A percentile compares a stretch with the other conserved stretches of the same genome.
Evolutionary conservation across 306 rosid genomes (phyloP).

Genomic region (Begonia peltatifolia): DNA sequence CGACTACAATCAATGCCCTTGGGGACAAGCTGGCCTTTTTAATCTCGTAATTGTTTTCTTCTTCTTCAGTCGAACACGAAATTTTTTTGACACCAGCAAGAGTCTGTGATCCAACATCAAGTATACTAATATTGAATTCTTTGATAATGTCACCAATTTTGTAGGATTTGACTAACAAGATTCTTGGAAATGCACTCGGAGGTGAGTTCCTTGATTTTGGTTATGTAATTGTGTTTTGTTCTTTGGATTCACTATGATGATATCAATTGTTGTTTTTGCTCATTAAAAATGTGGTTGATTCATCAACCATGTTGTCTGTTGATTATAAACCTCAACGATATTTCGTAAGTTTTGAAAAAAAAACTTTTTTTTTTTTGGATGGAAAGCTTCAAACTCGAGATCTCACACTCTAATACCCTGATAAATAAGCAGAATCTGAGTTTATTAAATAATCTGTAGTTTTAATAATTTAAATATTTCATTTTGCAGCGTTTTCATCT

Average conservation of each 20-base stretch:
- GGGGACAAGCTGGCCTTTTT: slow-evolving; percentile 34
- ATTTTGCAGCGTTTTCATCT: slow-evolving; percentile 16
- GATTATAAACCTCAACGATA: no score
- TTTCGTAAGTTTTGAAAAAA: no score
- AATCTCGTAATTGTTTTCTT: slow-evolving; percentile 20
- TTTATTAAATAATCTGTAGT: not conserved
- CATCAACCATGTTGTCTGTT: no score
- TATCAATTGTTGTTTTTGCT: no score
- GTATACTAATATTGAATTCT: not conserved
- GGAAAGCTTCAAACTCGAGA: no score
- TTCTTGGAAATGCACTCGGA: slow-evolving; percentile 33
- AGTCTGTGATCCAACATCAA: not conserved
- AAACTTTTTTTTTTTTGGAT: no score
- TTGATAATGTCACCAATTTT: not conserved
- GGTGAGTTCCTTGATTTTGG: slow-evolving; percentile 16
- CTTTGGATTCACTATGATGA: not conserved
- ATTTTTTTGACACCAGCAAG: not conserved
- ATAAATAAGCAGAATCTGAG: not conserved
- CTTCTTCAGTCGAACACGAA: not conserved
- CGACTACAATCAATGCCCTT: slow-evolving; percentile 43
- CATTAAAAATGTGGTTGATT: no score
- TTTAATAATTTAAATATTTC: not conserved
- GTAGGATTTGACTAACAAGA: slow-evolving; percentile 39
- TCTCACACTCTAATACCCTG: no score
- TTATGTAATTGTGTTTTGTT: not conserved